These are phyloP conservation scores for Wickerhamomyces alni DNA, from an alignment of 805 yeast genomes.

Conservation along the genomic window DNA sequence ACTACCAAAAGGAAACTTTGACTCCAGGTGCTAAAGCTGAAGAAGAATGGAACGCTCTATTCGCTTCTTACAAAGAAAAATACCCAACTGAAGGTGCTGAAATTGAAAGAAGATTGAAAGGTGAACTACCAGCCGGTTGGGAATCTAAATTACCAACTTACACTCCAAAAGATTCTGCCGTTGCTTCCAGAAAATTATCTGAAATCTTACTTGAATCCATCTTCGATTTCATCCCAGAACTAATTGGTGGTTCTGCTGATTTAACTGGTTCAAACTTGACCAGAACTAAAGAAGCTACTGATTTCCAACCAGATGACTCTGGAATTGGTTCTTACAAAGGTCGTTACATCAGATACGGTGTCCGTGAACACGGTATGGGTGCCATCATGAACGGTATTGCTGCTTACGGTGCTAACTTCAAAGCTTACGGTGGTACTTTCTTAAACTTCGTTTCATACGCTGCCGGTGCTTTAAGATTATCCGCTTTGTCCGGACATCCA, in stretches of 20 bases:
- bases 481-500: conserved; percentile 80
- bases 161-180: conserved; percentile 70
- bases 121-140: conserved; percentile 83
- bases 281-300: conserved; percentile 74
- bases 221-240: conserved; percentile 68
- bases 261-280: conserved; percentile 96
- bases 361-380: conserved; percentile 99
- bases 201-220: conserved; percentile 69
- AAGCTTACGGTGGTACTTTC: conserved; percentile 96
- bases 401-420: conserved; percentile 82
- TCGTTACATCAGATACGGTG: conserved; percentile 95
- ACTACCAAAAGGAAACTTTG: conserved; percentile 48
- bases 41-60: conserved; percentile 65
- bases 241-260: conserved; percentile 98
- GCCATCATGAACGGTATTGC: conserved; percentile 96
- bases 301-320: conserved; percentile 85
- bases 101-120: conserved; percentile 67
- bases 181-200: conserved; percentile 92
- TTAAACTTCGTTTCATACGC: conserved; percentile 85
- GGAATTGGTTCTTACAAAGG: conserved; percentile 84
- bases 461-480: conserved; percentile 81
- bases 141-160: conserved; percentile 69
- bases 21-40: conserved; percentile 62
- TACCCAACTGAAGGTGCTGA: conserved; percentile 79
- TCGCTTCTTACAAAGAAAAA: conserved; percentile 55